Percentiles rank a stretch among this genome's conserved stretches.
Conservation (phyloP, 495 filamentous ascomycete genomes). For the Articulospora tetracladia region DNA sequence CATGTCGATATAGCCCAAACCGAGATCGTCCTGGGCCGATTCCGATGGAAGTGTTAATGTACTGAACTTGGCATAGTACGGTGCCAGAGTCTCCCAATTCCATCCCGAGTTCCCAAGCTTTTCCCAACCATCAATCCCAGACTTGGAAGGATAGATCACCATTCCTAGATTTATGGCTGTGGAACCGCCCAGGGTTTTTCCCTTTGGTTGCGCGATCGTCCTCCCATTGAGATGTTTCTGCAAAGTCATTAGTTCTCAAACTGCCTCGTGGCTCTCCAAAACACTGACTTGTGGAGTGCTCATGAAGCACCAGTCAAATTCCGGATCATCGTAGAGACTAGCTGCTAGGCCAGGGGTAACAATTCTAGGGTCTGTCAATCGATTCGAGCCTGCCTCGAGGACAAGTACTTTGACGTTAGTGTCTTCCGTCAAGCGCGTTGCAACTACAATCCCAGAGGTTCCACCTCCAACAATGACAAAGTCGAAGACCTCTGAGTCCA, state of each 20-base stretch:
- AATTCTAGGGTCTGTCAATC: constrained; percentile 41
- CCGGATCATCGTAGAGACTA: constrained; percentile 31
- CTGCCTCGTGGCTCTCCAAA: constrained; percentile 10
- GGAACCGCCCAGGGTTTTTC: constrained; percentile 6
- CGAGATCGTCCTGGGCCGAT: constrained; percentile 21
- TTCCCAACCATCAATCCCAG: constrained; percentile 29
- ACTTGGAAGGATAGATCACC: not conserved
- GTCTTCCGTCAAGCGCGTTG: constrained; percentile 1
- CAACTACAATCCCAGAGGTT: constrained; percentile 3
- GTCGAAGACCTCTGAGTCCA: constrained; percentile 42
- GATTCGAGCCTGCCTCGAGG: constrained; percentile 50
- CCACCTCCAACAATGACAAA: constrained; percentile 7
- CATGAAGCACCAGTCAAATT: constrained; percentile 48
- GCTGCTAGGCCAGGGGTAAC: constrained; percentile 37
- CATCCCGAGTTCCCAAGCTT: constrained; percentile 36
- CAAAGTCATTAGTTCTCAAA: not conserved
- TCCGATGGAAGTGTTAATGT: constrained; percentile 24
- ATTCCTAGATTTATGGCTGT: constrained; percentile 6
- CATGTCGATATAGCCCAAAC: constrained; percentile 18
- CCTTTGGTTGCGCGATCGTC: constrained; percentile 3
- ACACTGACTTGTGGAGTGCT: constrained; percentile 43
- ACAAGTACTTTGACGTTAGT: constrained; percentile 25
- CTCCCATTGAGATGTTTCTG: constrained; percentile 7
- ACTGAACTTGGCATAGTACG: constrained; percentile 38
- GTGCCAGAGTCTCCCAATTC: constrained; percentile 31